Evolutionary conservation across 805 yeast genomes (phyloP).

Genomic region (Ogataea glucozyma): DNA sequence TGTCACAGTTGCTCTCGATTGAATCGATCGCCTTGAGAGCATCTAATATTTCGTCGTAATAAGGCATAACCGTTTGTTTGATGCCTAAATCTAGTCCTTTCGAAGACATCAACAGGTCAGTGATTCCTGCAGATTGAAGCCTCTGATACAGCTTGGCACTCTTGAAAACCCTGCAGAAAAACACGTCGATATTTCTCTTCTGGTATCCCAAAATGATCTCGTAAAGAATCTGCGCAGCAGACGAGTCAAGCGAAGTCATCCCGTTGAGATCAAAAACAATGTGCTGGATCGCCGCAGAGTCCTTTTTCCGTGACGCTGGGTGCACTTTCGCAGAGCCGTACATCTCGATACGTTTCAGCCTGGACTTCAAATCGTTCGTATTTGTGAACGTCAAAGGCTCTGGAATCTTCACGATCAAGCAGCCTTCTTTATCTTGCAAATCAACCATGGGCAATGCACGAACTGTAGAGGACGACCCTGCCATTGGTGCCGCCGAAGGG

Average conservation of each 20-base stretch:
- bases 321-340: conserved; percentile 76
- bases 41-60: conserved; percentile 54
- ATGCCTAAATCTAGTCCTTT: conserved; percentile 31
- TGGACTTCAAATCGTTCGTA: conserved; percentile 68
- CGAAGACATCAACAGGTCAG: conserved; percentile 33
- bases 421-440: conserved; percentile 60
- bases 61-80: conserved; percentile 40
- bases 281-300: conserved; percentile 47
- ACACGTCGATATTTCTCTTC: conserved; percentile 54
- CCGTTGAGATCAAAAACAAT: conserved; percentile 80
- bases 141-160: conserved; percentile 47
- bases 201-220: conserved; percentile 61
- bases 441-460: conserved; percentile 15
- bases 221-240: conserved; percentile 70
- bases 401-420: conserved; percentile 76
- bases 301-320: conserved; percentile 49
- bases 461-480: neutral
- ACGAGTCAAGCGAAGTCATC: conserved; percentile 76
- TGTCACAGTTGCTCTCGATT: conserved; percentile 29
- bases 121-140: conserved; percentile 58
- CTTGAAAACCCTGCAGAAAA: conserved; percentile 61
- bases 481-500: conserved; percentile 8
- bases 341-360: conserved; percentile 68
- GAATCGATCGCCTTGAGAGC: conserved; percentile 51
- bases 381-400: conserved; percentile 90